A percentile compares a stretch with the other conserved stretches of the same genome.
These are phyloP conservation scores for Helicocarpus griseus DNA, from an alignment of 2,329 filamentous ascomycete genomes.

Conservation along the genomic window DNA sequence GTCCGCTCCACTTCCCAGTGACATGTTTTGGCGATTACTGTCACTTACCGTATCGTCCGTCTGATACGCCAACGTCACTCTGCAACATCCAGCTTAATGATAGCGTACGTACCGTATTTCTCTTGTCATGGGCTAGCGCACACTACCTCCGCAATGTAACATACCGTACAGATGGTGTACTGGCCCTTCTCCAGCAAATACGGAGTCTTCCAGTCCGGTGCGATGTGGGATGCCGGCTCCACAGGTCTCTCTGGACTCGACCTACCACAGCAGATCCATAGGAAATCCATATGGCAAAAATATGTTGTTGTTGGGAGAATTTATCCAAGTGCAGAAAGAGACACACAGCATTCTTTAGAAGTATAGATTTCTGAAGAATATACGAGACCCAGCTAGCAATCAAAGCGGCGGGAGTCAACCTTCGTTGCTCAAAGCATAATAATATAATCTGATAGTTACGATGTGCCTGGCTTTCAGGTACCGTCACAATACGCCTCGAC, in stretches of 20 bases:
- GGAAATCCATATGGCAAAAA: too few relatives aligned
- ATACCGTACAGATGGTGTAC: background rate
- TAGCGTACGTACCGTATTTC: background rate
- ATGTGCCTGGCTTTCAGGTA: background rate
- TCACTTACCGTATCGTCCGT: background rate
- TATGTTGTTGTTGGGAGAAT: too few relatives aligned
- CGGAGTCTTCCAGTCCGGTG: background rate
- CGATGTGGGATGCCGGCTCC: background rate
- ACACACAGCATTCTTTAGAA: background rate
- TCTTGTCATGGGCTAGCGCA: background rate
- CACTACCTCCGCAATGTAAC: background rate
- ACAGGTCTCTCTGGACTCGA: background rate
- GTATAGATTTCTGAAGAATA: background rate
- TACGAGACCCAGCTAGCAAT: too few relatives aligned
- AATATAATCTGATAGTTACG: background rate
- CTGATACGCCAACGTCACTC: background rate
- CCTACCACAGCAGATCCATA: background rate
- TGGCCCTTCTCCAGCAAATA: background rate
- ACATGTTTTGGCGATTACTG: too few relatives aligned
- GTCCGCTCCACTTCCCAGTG: background rate
- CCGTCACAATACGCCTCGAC: too few relatives aligned
- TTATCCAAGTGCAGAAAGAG: too few relatives aligned
- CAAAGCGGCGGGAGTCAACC: background rate
- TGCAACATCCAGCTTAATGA: background rate
- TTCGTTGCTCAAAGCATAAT: background rate